Conservation (phyloP, 2,329 filamentous ascomycete species). For the Paecilomyces formosus region DNA sequence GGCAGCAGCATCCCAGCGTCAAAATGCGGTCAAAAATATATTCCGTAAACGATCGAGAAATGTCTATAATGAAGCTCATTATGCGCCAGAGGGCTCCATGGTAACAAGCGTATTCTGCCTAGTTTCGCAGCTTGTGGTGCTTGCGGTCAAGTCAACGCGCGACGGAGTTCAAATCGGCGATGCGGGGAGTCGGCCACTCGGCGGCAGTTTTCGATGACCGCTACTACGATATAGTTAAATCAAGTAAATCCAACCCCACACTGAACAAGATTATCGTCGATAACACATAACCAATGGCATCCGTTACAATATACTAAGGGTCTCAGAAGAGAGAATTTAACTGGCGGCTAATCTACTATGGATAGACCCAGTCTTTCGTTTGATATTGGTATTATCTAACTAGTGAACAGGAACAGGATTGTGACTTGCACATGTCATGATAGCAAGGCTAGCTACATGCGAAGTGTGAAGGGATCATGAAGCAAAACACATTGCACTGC, state of each 20-base stretch:
- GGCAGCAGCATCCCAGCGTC: not conserved
- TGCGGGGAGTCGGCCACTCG: not conserved
- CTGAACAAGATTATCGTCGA: not conserved
- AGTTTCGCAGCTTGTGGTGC: not conserved
- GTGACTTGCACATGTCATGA: not conserved
- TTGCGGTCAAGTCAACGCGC: no score
- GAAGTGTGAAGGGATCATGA: not conserved
- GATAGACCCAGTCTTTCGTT: not conserved
- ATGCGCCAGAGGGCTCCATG: not conserved
- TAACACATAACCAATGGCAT: not conserved
- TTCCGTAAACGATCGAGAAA: not conserved
- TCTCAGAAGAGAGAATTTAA: not conserved
- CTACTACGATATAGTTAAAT: not conserved
- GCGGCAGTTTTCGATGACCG: not conserved
- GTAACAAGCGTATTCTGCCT: not conserved
- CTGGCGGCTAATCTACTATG: not conserved
- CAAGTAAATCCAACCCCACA: not conserved
- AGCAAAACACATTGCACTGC: not conserved
- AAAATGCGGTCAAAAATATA: not conserved
- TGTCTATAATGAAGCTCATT: not conserved
- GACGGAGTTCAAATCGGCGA: not conserved
- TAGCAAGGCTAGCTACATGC: not conserved
- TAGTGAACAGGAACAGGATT: not conserved
- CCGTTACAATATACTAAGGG: not conserved
- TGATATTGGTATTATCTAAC: not conserved